Conservation (phyloP, 352 stramenopile species). For the Globisporangium cystogenes region DNA sequence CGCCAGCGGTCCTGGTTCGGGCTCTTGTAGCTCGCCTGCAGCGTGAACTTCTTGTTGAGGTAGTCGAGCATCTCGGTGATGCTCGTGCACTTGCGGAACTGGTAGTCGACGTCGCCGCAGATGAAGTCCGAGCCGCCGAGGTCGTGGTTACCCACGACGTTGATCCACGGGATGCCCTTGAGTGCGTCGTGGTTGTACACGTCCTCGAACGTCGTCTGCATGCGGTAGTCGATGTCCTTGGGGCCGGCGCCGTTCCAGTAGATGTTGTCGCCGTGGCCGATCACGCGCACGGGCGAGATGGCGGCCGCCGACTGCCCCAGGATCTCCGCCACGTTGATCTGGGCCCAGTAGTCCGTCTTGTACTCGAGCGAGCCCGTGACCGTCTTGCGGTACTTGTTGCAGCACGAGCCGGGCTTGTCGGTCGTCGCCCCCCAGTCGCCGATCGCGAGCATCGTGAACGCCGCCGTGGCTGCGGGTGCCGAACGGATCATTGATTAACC, state of each 20-base stretch:
- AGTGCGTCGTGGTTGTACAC: conserved; percentile 80
- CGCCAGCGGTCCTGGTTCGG: conserved; percentile 73
- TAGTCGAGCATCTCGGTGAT: conserved; percentile 72
- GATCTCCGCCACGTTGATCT: conserved; percentile 83
- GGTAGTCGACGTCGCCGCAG: conserved; percentile 84
- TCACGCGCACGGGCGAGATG: conserved; percentile 63
- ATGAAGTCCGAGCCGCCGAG: conserved; percentile 81
- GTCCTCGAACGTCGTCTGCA: conserved; percentile 82
- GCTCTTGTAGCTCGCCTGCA: conserved; percentile 80
- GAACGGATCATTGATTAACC: conserved; percentile 6
- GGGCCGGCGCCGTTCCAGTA: conserved; percentile 85
- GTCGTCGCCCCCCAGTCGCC: conserved; percentile 84
- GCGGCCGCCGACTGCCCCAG: conserved; percentile 58
- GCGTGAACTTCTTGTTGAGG: conserved; percentile 77
- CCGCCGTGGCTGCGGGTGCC: conserved; percentile 18
- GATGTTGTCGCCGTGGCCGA: conserved; percentile 84
- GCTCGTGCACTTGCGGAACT: conserved; percentile 74
- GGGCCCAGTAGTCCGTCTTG: conserved; percentile 85
- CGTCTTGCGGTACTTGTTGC: conserved; percentile 86
- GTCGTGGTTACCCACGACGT: conserved; percentile 86
- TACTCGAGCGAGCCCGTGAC: conserved; percentile 73
- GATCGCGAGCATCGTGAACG: conserved; percentile 81
- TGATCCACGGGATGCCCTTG: conserved; percentile 77
- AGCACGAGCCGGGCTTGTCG: conserved; percentile 84
- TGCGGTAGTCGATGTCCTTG: conserved; percentile 73